Evolutionary conservation across 2,329 filamentous ascomycete species (phyloP), one percentile per base, ranked within the genome.

Genomic region (Gyromitra esculenta): DNA sequence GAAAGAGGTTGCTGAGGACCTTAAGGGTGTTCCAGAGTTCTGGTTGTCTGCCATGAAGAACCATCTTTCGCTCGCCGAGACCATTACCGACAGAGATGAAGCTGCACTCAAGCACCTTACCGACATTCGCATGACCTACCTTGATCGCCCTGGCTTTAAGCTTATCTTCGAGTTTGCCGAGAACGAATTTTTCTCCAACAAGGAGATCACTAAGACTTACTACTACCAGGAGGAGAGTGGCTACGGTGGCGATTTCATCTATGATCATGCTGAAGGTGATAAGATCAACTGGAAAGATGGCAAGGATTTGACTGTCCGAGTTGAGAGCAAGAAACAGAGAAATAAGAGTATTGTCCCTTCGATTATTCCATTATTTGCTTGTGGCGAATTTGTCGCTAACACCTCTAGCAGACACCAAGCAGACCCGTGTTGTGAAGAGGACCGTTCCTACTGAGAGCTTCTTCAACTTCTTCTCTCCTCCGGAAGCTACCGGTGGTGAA

Each of bases 21-120:
- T 91, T 79, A 87, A 90, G 82, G 96, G 96, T 85, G 97, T 99
- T 79, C 96, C 96, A 79, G 96, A 99, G 86, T 99, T 99, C 89
- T 99, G 96, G 96, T 88, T 99, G 65, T 97, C 95, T 78, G 95
- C 96, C 81, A 98, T 99, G 95, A 99, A 99, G 89, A 99, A 99
- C 88, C 95, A 97, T 84, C 90, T 96, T 82, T 97, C 94, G 39
- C 90, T 99, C 73, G 93, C 95, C 73, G 96, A 99, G 86, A 97
- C 97, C 90, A 97, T 99, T 84, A 99, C 96, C 82, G 96, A 98
- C 82, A 92, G 94, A 80, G 96, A 99, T 83, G 96, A 99, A 89
- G 90, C 89, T 81, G 96, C 94, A 68, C 91, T 99, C 75, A 97
- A 96, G 86, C 88, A 91, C 83, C 88, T 99, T 74, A 91, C 89